Percentiles rank a stretch among this genome's conserved stretches.
Evolutionary conservation across 306 rosid genomes (phyloP).

Genomic region (Carpinus viminea): DNA sequence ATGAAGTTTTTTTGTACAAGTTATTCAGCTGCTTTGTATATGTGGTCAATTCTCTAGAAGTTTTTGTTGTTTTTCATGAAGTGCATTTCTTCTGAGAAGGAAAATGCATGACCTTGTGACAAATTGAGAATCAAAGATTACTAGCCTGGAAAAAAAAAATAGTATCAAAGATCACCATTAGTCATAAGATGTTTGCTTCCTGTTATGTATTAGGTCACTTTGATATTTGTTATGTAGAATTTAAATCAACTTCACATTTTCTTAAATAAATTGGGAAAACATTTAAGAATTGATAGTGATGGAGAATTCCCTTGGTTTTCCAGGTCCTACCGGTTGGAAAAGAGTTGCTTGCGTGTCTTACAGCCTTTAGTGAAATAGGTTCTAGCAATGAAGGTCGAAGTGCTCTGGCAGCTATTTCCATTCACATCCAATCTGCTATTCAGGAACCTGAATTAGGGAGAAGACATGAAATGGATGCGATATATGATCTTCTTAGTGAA

Average conservation of each 20-base stretch:
- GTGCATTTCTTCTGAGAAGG: conserved; percentile 16
- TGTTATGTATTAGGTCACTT: background rate
- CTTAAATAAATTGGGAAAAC: background rate
- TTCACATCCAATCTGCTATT: conserved; percentile 33
- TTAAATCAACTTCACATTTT: background rate
- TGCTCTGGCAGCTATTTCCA: conserved; percentile 54
- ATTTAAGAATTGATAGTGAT: conserved; percentile 25
- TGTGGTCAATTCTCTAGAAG: conserved; percentile 7
- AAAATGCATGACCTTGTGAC: conserved; percentile 3
- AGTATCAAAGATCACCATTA: conserved; percentile 7
- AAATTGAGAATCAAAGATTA: conserved; percentile 9
- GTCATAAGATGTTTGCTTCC: background rate
- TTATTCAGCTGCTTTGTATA: background rate
- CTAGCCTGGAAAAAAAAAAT: background rate
- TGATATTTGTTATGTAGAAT: background rate
- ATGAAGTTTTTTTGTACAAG: background rate
- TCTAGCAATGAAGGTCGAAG: conserved; percentile 63
- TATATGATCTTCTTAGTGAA: conserved; percentile 40
- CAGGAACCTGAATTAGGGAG: conserved; percentile 48
- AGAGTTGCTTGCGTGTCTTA: conserved; percentile 82
- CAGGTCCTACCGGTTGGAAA: conserved; percentile 90
- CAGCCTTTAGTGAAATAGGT: conserved; percentile 73
- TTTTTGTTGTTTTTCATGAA: conserved; percentile 15
- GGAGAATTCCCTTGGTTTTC: conserved; percentile 27
- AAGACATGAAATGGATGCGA: conserved; percentile 45